Evolutionary conservation across 768 basidiomycete species (phyloP), one percentile per base, ranked within the genome.

Genomic region (Mycena amicta): DNA sequence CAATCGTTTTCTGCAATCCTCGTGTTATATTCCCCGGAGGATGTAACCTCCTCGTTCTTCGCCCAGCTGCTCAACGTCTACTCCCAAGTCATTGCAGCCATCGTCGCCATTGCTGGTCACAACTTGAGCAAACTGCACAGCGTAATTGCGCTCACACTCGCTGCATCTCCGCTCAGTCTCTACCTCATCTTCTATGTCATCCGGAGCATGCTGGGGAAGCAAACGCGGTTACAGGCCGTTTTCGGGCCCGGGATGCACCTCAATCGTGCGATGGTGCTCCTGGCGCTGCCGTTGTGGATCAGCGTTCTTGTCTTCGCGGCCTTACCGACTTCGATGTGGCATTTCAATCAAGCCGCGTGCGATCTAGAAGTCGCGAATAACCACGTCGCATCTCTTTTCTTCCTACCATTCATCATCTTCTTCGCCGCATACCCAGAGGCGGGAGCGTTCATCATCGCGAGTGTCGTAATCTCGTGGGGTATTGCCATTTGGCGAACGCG

Each of bases 61-160:
- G 62, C 62, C 0, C 63, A 61, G 43, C 47, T 64, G 1, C 60
- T 64, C 27, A 61, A 61, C 51, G 60, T 61, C 6, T 64, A 64
- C 50, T 64, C 63, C 22, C 63, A 58, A 13, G 55, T 64, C 33
- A 54, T 61, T 12, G 57, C 63, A 22, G 59, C 60, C 5, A 47
- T 59, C 0, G 33, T 64, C 15, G 28, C 60, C 0, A 59, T 64
- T 16, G 53, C 51, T 20, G 52, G 25, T 1, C 56, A 59, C 37
- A 61, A 59, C 26, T 56, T 64, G 46, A 61, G 60, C 6, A 61
- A 56, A 27, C 22, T 64, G 16, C 63, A 64, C 30, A 54, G 51
- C 25, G 56, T 59, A 2, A 58, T 59, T 23, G 57, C 60, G 26
- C 56, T 61, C 4, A 57, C 56, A 18, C 55, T 64, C 2, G 63